Conservation (phyloP, 2,329 filamentous ascomycete genomes). For the Didymella pomorum region DNA sequence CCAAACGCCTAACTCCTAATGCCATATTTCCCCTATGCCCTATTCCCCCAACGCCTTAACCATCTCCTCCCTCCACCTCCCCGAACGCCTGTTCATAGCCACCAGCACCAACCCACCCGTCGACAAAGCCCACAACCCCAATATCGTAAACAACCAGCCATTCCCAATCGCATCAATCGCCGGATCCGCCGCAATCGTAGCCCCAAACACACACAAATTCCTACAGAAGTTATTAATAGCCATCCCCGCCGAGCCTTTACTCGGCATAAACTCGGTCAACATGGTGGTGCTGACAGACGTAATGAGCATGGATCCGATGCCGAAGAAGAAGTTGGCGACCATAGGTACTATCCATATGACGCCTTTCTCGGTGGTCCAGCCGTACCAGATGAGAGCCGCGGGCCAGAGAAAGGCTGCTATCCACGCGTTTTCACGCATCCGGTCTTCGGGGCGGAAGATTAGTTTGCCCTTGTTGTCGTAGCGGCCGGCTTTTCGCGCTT, state of each 20-base stretch:
- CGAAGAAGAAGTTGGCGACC: slow-evolving; percentile 52
- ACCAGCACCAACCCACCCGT: slow-evolving; percentile 60
- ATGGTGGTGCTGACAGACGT: slow-evolving; percentile 50
- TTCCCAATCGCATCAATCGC: slow-evolving; percentile 47
- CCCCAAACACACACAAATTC: slow-evolving; percentile 49
- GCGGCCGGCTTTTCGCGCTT: slow-evolving; percentile 46
- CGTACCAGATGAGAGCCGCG: slow-evolving; percentile 47
- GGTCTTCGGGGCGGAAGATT: slow-evolving; percentile 47
- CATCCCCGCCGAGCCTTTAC: slow-evolving; percentile 35
- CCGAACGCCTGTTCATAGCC: slow-evolving; percentile 66
- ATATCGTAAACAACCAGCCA: slow-evolving; percentile 50
- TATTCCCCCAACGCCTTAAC: slow-evolving; percentile 50
- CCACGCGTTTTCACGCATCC: slow-evolving; percentile 53
- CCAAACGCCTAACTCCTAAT: slow-evolving; percentile 5
- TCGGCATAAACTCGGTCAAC: slow-evolving; percentile 52
- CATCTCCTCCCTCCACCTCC: slow-evolving; percentile 71
- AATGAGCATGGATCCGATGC: slow-evolving; percentile 50
- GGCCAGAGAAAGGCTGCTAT: slow-evolving; percentile 47
- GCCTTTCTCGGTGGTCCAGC: slow-evolving; percentile 45
- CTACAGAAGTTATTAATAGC: slow-evolving; percentile 52
- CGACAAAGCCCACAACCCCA: slow-evolving; percentile 59
- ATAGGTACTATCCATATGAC: slow-evolving; percentile 46
- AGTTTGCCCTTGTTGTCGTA: slow-evolving; percentile 47
- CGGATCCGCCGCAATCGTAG: slow-evolving; percentile 46
- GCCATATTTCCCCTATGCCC: slow-evolving; percentile 6